Base-by-base conservation (phyloP, 176 grass and related monocot species). In the Echinochloa phyllopogon region DNA sequence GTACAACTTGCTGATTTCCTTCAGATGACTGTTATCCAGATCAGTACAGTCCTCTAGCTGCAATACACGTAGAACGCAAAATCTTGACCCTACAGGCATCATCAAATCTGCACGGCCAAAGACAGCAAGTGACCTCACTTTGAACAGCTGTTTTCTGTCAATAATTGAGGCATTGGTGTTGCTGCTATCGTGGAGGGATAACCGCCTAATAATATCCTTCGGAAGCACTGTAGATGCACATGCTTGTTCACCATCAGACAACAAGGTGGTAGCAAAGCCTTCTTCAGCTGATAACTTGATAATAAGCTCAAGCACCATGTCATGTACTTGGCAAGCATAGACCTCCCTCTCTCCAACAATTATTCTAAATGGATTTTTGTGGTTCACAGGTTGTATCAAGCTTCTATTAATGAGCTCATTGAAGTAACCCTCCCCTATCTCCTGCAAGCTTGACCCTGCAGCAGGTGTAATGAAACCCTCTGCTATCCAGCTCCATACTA, bases 51-150 rank as follows among this genome's bases (percentile, higher is more conserved):
- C 74, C 10, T 77, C 38, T 24, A 60, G 0, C 18, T 43, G 38
- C 74, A 77, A 3, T 38, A 77, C 53, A 43, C 53, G 53, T 20
- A 77, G 55, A 38, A 59, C 12, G 14, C 0, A 3, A 43, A 60
- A 77, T 39, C 53, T 60, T 12, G 55, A 60, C n/a, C n/a, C n/a
- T n/a, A n/a, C 53, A 77, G 1, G 38, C 21, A 13, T 3, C 57
- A 77, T 27, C 20, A 5, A 42, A 1, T 42, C n/a, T 1, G 24
- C 38, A 5, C 1, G 15, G 20, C 53, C 53, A 13, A 59, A 59
- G 53, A 76, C 5, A 40, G 36, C 18, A 14, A 76, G 18, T 18
- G 73, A 76, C 73, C 73, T 76, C 21, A 59, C 52, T 76, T 56
- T 57, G 73, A 18, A 76, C 20, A 58, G 1, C 0, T 41, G 10